Conservation (phyloP, 345 rosid genomes). For the Turritis glabra region DNA sequence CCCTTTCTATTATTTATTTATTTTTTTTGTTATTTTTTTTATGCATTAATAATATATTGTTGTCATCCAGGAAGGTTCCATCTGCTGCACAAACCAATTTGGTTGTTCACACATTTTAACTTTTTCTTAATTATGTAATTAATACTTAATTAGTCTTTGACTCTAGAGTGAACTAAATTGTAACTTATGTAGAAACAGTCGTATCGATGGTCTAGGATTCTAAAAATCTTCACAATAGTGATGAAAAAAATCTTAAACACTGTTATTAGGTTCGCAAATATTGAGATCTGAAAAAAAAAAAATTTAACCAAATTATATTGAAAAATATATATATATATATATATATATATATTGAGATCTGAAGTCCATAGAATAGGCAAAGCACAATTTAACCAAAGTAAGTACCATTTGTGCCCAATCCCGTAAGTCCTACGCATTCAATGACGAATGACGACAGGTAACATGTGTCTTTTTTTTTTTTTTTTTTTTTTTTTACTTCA, state of each 20-base stretch:
- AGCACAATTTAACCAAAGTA: constrained; percentile 17
- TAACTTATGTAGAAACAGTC: background rate
- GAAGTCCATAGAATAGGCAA: constrained; percentile 6
- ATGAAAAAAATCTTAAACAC: background rate
- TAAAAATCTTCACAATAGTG: background rate
- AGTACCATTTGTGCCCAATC: constrained; percentile 8
- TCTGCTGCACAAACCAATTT: constrained; percentile 3
- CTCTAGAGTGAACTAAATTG: constrained; percentile 19
- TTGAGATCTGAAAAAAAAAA: background rate
- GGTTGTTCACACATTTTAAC: background rate
- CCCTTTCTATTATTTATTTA: background rate
- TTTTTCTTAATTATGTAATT: background rate
- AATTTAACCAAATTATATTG: too few species aligned
- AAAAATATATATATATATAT: too few species aligned
- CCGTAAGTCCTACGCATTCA: constrained; percentile 31
- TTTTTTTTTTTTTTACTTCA: too few species aligned
- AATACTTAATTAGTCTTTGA: constrained; percentile 3
- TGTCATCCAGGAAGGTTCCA: constrained; percentile 30
- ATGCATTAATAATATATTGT: background rate
- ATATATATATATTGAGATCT: background rate
- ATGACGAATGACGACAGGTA: constrained; percentile 7
- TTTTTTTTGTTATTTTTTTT: background rate
- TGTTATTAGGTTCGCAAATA: constrained; percentile 3
- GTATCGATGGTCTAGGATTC: constrained; percentile 5
- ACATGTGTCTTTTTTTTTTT: background rate